Evolutionary conservation across 805 yeast species (phyloP).

Genomic region (Candida sonorensis): DNA sequence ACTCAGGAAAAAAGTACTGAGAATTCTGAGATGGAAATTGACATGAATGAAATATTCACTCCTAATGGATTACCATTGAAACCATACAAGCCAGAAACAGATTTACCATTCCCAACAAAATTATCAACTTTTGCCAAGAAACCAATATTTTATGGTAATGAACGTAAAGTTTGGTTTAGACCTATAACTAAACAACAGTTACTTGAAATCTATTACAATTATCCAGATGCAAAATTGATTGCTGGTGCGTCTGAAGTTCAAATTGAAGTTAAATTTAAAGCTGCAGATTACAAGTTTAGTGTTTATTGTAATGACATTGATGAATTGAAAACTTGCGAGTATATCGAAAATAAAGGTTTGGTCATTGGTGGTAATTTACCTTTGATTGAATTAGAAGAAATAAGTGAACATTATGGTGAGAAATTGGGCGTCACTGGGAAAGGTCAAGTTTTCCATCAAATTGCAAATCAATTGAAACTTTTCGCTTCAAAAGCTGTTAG

Average conservation of each 20-base stretch:
- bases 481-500: conserved; percentile 45
- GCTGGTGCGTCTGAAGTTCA: conserved; percentile 44
- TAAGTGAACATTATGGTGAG: conserved; percentile 25
- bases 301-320: conserved; percentile 37
- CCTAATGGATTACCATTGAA: conserved; percentile 36
- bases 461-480: conserved; percentile 34
- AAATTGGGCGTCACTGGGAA: conserved; percentile 16
- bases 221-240: conserved; percentile 34
- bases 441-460: conserved; percentile 31
- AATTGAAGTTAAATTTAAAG: conserved; percentile 38
- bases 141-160: conserved; percentile 32
- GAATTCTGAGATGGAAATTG: conserved; percentile 25
- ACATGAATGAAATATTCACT: conserved; percentile 26
- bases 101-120: conserved; percentile 34
- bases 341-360: conserved; percentile 35
- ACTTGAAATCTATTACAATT: conserved; percentile 25
- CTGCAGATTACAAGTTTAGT: conserved; percentile 32
- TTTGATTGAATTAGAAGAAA: conserved; percentile 31
- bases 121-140: conserved; percentile 20
- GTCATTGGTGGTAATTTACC: conserved; percentile 36
- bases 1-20: conserved; percentile 11
- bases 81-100: conserved; percentile 31
- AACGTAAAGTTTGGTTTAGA: conserved; percentile 36
- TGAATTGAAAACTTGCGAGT: conserved; percentile 31
- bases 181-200: conserved; percentile 35